These are phyloP conservation scores for Samsoniella hepiali DNA, from an alignment of 2,329 filamentous ascomycete species.

Conservation along the genomic window DNA sequence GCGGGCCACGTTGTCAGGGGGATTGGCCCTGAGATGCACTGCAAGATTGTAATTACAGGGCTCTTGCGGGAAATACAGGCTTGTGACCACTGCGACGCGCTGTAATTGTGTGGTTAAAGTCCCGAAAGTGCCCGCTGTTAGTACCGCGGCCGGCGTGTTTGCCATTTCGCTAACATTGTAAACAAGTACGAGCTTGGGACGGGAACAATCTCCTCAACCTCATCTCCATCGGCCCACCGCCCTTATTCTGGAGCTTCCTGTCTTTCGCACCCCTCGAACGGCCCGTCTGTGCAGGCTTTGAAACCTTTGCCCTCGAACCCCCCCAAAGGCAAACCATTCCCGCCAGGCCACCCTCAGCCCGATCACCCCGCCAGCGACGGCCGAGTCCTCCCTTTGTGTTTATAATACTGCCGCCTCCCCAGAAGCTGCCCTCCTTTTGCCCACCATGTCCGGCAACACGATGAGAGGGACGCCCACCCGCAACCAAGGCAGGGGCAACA, in stretches of 20 bases:
- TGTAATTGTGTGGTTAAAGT: neutral
- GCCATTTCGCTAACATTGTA: conserved; percentile 10
- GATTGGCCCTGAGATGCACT: neutral
- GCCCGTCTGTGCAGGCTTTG: conserved; percentile 13
- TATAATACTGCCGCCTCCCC: conserved; percentile 3
- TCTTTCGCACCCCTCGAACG: conserved; percentile 14
- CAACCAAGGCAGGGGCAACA: conserved; percentile 53
- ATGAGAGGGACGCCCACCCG: conserved; percentile 68
- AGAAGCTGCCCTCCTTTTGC: neutral
- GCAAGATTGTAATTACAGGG: neutral
- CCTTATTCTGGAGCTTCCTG: conserved; percentile 1
- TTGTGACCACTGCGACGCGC: neutral
- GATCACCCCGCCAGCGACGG: conserved; percentile 6
- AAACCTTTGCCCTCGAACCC: conserved; percentile 2
- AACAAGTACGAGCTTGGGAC: neutral
- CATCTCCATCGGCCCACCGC: conserved; percentile 17
- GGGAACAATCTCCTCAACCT: conserved; percentile 14
- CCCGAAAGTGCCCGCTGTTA: conserved; percentile 13
- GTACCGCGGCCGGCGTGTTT: neutral
- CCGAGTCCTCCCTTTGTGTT: conserved; percentile 10
- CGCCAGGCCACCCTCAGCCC: neutral
- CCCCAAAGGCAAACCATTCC: conserved; percentile 8
- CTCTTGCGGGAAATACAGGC: neutral
- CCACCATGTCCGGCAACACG: conserved; percentile 56
- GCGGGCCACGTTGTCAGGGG: conserved; percentile 9